Evolutionary conservation across 306 rosid species (phyloP), one percentile per base, ranked within the genome.

Genomic region (Citrullus colocynthis): DNA sequence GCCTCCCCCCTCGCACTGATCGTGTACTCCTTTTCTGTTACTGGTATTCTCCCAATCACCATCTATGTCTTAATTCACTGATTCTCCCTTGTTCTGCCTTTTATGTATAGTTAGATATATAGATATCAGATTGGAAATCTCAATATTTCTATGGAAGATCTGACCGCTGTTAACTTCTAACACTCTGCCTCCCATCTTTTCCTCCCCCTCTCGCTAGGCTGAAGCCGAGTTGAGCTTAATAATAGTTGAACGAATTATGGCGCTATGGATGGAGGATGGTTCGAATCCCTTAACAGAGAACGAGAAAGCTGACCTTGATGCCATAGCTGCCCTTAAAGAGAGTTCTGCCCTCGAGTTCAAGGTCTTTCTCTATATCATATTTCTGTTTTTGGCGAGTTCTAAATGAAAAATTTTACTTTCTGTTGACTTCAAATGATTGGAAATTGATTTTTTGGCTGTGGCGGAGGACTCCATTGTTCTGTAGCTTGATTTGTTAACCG

Each of bases 281-380:
- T 85, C 96, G 1, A 92, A 89, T 58, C 97, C 97, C 51, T 82
- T 85, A 44, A 90, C 97, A 9, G 91, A 94, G 74, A 78, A 9
- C 67, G 97, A 93, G 54, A 93, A 76, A 32, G 97, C 94, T 14
- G 96, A 91, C 94, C 93, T 94, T 71, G 98, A 91, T 48, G 98
- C 99, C 84, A 95, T 95, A 63, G 79, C 90, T 75, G 89, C 99
- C n/a, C 74, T 95, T 78, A 95, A 95, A 84, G 89, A 89, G 20
- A 87, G 93, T 52, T 36, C 97, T 49, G 96, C 97, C 24, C 10
- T 86, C 52, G 98, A 91, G 81, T 79, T 93, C 69, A 93, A 93
- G 93, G 98, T 89, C 66, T 75, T 20, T 79, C 42, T 74, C 67
- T 56, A 28, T 17, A 10, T 39, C 48, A 20, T 67, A n/a, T 42